phyloP scores from a whole-genome alignment of 2,329 filamentous ascomycete species.

The Tetracladium maxilliforme region DNA sequence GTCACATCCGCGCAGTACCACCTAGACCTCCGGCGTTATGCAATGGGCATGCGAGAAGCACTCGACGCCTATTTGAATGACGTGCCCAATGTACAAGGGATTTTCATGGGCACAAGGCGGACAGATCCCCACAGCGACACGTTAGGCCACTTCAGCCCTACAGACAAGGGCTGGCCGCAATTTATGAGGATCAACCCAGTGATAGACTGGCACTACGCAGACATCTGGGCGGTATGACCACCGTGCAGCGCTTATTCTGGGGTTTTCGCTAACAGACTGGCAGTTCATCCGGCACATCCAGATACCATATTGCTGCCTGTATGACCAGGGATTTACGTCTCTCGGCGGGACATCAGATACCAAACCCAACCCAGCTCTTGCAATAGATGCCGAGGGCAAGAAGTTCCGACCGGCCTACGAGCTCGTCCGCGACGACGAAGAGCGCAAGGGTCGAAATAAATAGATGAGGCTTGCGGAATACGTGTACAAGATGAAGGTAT shows the following conservation, averaged over 20 bases:
- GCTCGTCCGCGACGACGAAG: conserved; percentile 58
- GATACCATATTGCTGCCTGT: conserved; percentile 74
- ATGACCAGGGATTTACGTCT: conserved; percentile 81
- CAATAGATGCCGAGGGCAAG: conserved; percentile 13
- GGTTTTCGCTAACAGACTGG: conserved; percentile 5
- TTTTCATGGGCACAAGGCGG: conserved; percentile 77
- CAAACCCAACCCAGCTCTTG: conserved; percentile 69
- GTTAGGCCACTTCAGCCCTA: conserved; percentile 71
- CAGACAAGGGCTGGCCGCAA: conserved; percentile 76
- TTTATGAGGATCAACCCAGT: conserved; percentile 93
- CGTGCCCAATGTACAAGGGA: conserved; percentile 50
- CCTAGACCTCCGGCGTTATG: conserved; percentile 61
- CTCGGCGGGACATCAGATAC: conserved; percentile 87
- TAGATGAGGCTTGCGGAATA: too few relatives aligned
- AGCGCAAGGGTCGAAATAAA: too few relatives aligned
- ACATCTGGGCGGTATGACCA: conserved; percentile 67
- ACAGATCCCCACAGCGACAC: conserved; percentile 82
- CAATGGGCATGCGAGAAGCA: conserved; percentile 65
- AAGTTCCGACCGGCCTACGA: conserved; percentile 62
- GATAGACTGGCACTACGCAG: conserved; percentile 92
- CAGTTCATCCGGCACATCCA: conserved; percentile 68
- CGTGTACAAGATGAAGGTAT: too few relatives aligned
- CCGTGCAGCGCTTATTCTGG: not conserved
- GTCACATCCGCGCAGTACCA: conserved; percentile 53
- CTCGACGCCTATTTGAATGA: conserved; percentile 64